Base-by-base conservation (phyloP, 768 basidiomycete genomes). In the Tylopilus sp. region DNA sequence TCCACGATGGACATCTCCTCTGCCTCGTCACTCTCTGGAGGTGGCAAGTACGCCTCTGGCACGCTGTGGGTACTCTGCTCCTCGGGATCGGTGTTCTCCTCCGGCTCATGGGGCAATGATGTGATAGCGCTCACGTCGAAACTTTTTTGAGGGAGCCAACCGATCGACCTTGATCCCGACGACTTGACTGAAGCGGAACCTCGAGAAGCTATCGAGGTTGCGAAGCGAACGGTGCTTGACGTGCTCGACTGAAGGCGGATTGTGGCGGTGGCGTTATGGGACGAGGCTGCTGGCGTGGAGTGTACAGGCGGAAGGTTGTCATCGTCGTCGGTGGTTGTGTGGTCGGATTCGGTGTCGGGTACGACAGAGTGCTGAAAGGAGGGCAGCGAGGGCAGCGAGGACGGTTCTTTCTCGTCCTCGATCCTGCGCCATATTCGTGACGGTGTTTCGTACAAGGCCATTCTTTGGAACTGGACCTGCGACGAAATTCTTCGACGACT, bases 351-450 rank as follows among this genome's bases (percentile, higher is more conserved):
- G 33, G 66, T 64, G 45, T 75, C 72, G 25, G 66, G 70, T 51
- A 74, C 73, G 5, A 66, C 74, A 19, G 84, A 86, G 60, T 87
- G 82, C 28, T 91, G 88, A 62, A 87, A 85, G 2, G 63, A 75
- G 8, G 89, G 87, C 13, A 92, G 69, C 4, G 88, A 89, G 3
- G 90, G 90, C 3, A 93, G 74, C 28, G 90, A 92, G 11, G 91
- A 87, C 76, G 92, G 86, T 57, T 90, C 88, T 57, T 75, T 70
- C 54, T 83, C 81, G 59, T 90, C 86, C 67, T 92, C 83, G 46
- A 93, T 91, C 42, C 91, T 80, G 26, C 90, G 79, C 86, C 86
- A 89, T 63, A 93, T 84, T 40, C 89, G 78, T 24, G 91, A 92
- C 1, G 90, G 90, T 16, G 90, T 93, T 70, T 93, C 90, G 25